Percentiles rank a stretch among this genome's conserved stretches.
Conservation (phyloP, 345 rosid genomes). For the Excoecaria cochinchinensis region DNA sequence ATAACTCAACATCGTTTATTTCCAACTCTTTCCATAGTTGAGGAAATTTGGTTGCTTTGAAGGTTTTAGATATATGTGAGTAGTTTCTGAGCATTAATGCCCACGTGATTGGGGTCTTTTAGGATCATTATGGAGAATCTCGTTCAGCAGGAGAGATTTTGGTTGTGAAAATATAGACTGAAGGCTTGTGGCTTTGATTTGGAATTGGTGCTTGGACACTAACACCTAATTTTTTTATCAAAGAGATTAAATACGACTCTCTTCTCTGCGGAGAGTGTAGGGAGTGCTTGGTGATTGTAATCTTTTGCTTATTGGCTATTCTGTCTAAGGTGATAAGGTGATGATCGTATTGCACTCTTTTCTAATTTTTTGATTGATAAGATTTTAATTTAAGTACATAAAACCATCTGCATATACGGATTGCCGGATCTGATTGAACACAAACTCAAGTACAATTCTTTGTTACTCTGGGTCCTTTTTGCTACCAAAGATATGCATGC, state of each 20-base stretch:
- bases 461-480: neutral
- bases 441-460: neutral
- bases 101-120: neutral
- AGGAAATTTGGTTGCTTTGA: neutral
- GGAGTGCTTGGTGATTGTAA: neutral
- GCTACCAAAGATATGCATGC: neutral
- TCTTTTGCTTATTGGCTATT: neutral
- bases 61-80: neutral
- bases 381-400: neutral
- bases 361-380: neutral
- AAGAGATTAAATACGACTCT: neutral
- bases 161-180: neutral
- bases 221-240: neutral
- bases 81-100: neutral
- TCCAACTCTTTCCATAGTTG: neutral
- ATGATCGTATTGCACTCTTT: neutral
- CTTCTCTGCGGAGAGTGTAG: neutral
- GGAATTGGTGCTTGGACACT: neutral
- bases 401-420: neutral
- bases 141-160: neutral
- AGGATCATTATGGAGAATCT: neutral
- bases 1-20: neutral
- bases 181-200: neutral
- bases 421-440: neutral
- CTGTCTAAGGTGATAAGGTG: neutral